Conservation (phyloP, 2,329 filamentous ascomycete genomes). For the Pseudogymnoascus sp. region DNA sequence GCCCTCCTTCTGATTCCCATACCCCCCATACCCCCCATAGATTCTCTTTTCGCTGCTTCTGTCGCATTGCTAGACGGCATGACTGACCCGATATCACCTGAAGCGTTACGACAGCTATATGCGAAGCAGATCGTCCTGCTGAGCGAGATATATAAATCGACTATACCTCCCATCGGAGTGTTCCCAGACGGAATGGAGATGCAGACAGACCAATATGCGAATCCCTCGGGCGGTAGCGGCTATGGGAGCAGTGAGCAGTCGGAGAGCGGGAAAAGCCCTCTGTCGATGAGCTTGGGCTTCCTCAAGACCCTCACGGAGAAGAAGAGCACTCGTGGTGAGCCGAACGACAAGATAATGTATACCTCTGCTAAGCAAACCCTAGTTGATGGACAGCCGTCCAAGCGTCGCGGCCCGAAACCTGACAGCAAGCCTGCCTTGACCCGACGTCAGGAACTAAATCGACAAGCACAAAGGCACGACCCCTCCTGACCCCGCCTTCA, state of each 20-base stretch:
- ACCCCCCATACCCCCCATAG: neutral
- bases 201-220: conserved; percentile 26
- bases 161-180: neutral
- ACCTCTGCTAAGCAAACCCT: neutral
- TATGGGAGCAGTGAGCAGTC: conserved; percentile 29
- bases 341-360: neutral
- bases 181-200: neutral
- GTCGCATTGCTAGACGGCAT: conserved; percentile 1
- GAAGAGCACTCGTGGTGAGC: conserved; percentile 67
- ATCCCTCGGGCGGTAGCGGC: conserved; percentile 24
- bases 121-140: conserved; percentile 7
- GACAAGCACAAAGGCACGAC: conserved; percentile 87
- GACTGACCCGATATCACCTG: conserved; percentile 6
- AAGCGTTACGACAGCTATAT: conserved; percentile 6
- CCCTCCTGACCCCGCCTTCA: neutral
- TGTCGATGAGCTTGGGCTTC: conserved; percentile 50
- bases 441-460: conserved; percentile 84
- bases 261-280: conserved; percentile 29
- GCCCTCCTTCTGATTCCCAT: neutral
- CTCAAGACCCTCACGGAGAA: conserved; percentile 66
- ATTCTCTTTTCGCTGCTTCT: conserved; percentile 3
- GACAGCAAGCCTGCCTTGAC: conserved; percentile 94
- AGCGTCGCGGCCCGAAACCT: conserved; percentile 88
- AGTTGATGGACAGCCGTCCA: conserved; percentile 75
- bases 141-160: conserved; percentile 8